Percentiles rank a stretch among this genome's conserved stretches.
Conservation (phyloP, 176 grass and related monocot genomes). For the Lolium multiflorum region DNA sequence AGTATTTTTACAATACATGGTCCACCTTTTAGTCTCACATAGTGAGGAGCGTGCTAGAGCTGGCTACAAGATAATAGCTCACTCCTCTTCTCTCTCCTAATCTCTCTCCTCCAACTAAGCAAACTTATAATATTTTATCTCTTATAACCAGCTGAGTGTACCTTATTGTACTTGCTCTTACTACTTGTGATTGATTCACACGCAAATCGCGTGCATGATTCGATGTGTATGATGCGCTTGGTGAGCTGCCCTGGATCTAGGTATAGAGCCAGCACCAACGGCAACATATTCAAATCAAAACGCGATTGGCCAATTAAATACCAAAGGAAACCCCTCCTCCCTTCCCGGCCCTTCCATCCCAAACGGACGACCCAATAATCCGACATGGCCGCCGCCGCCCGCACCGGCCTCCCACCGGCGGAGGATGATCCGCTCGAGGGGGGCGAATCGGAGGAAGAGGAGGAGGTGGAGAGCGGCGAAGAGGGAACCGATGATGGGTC, state of each 20-base stretch:
- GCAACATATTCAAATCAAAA: constrained; percentile 1
- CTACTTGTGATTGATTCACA: rapidly evolving
- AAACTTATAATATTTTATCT: no score
- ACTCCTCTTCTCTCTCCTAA: no score
- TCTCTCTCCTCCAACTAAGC: no score
- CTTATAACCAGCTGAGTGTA: no score
- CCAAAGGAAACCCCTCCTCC: neutral
- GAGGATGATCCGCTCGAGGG: neutral
- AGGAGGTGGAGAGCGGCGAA: constrained; percentile 31
- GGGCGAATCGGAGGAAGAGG: constrained; percentile 3
- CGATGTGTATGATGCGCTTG: rapidly evolving
- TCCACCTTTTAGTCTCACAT: no score
- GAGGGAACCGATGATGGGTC: constrained; percentile 4
- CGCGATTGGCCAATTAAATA: neutral
- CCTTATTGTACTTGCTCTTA: no score
- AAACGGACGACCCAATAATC: constrained; percentile 28
- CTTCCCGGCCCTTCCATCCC: neutral
- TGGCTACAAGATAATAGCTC: no score
- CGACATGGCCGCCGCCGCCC: constrained; percentile 11
- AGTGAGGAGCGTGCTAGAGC: no score
- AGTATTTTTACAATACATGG: no score
- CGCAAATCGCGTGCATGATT: no score
- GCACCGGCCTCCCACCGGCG: neutral
- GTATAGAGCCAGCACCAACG: no score
- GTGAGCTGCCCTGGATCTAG: no score